phyloP scores from a whole-genome alignment of 306 rosid species.

The Senna tora region DNA sequence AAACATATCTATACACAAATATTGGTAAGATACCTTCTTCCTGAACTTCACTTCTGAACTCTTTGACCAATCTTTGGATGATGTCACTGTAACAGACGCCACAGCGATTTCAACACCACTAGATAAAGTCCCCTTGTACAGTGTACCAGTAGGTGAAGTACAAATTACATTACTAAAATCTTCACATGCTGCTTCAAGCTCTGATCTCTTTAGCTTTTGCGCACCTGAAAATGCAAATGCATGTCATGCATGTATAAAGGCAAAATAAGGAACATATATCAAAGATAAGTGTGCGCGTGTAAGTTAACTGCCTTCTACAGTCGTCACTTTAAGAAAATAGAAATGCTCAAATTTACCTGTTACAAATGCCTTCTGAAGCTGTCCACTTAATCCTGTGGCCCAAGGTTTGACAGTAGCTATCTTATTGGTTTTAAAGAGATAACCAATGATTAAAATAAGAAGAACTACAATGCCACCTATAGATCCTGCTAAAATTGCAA shows the following conservation, averaged over 20 bases:
- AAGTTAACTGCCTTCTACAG: slow-evolving; percentile 24
- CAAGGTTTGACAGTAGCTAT: slow-evolving; percentile 86
- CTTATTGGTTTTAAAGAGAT: slow-evolving; percentile 61
- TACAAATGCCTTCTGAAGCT: slow-evolving; percentile 92
- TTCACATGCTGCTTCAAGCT: slow-evolving; percentile 88
- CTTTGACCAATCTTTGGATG: slow-evolving; percentile 66
- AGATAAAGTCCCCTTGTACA: slow-evolving; percentile 93
- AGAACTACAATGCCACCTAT: slow-evolving; percentile 50
- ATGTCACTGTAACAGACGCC: slow-evolving; percentile 56
- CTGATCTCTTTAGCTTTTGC: slow-evolving; percentile 85
- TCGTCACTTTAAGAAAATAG: slow-evolving; percentile 14
- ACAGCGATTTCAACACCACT: slow-evolving; percentile 94
- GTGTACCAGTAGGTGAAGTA: slow-evolving; percentile 66
- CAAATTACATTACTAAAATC: slow-evolving; percentile 95
- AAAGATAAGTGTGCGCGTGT: neutral
- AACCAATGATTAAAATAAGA: slow-evolving; percentile 44
- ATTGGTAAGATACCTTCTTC: slow-evolving; percentile 65
- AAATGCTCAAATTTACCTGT: slow-evolving; percentile 57
- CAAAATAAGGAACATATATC: slow-evolving; percentile 2
- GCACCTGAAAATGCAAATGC: slow-evolving; percentile 60
- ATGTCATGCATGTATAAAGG: slow-evolving; percentile 25
- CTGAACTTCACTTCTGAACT: slow-evolving; percentile 68
- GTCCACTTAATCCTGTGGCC: slow-evolving; percentile 95
- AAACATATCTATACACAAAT: neutral
- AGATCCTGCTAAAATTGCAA: slow-evolving; percentile 50